Evolutionary conservation across 1,139 yeast species (phyloP).

Genomic region (Nakaseomyces bracarensis): DNA sequence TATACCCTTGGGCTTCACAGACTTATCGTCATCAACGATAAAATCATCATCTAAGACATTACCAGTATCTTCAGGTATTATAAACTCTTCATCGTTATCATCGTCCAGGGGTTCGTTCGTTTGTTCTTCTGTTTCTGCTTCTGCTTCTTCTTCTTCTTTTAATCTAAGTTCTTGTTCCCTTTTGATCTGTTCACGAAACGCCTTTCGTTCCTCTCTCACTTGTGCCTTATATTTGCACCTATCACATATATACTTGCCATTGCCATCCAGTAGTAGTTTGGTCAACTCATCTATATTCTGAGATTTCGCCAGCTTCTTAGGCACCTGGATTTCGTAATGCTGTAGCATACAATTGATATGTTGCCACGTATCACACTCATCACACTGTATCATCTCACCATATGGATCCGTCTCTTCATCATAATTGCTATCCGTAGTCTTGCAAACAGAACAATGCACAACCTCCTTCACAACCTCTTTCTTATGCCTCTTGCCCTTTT

Average conservation of each 20-base stretch:
- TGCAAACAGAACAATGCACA: slow-evolving; percentile 59
- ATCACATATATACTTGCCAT: slow-evolving; percentile 44
- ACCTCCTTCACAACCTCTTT: slow-evolving; percentile 12
- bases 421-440: slow-evolving; percentile 54
- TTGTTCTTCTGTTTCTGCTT: slow-evolving; percentile 14
- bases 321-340: neutral
- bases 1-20: slow-evolving; percentile 7
- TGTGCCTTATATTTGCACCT: slow-evolving; percentile 35
- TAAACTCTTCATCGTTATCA: slow-evolving; percentile 19
- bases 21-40: slow-evolving; percentile 12
- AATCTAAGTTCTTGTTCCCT: too few relatives aligned
- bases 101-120: slow-evolving; percentile 13
- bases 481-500: slow-evolving; percentile 7
- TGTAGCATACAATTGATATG: slow-evolving; percentile 59
- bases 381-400: slow-evolving; percentile 74
- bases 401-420: slow-evolving; percentile 51
- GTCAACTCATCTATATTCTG: neutral
- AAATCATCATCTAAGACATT: slow-evolving; percentile 16
- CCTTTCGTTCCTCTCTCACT: slow-evolving; percentile 20
- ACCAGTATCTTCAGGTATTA: slow-evolving; percentile 13
- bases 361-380: slow-evolving; percentile 74
- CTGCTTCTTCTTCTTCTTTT: slow-evolving; percentile 3
- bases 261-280: slow-evolving; percentile 24
- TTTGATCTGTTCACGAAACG: slow-evolving; percentile 21
- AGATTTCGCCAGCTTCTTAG: neutral